These are phyloP conservation scores for Aphanomyces invadans DNA, from an alignment of 352 stramenopile species.

Conservation along the genomic window DNA sequence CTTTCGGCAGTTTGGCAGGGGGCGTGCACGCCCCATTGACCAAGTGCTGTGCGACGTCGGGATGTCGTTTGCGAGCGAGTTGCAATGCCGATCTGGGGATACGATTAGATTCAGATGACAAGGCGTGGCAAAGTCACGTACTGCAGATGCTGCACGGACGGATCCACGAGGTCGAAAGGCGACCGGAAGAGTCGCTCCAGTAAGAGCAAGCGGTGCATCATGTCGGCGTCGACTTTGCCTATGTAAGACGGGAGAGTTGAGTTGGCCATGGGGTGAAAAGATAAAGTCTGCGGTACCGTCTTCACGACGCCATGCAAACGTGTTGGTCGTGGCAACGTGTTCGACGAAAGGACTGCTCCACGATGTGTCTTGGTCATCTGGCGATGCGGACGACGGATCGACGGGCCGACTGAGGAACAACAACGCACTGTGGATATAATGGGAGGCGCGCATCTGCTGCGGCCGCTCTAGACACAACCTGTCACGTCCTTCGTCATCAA, in stretches of 20 bases:
- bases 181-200: conserved; percentile 16
- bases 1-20: not conserved
- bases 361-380: not conserved
- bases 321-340: not conserved
- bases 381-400: not conserved
- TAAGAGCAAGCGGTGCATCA: not conserved
- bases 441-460: not conserved
- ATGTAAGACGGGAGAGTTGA: too few species aligned
- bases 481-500: not conserved
- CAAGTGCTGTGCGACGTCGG: not conserved
- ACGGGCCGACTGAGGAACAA: conserved; percentile 4
- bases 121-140: too few species aligned
- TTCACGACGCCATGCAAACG: conserved; percentile 1
- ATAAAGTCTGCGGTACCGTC: not conserved
- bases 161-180: not conserved
- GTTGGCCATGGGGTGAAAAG: not conserved
- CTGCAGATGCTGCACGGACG: not conserved
- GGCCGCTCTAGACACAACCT: not conserved
- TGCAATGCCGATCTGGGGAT: not conserved
- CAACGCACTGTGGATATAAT: conserved; percentile 16
- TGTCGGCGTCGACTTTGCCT: not conserved
- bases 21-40: not conserved
- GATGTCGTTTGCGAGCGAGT: conserved; percentile 5
- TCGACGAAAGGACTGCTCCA: conserved; percentile 10
- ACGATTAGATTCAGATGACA: not conserved